Percentiles rank a stretch among this genome's conserved stretches.
Evolutionary conservation across 2,329 filamentous ascomycete genomes (phyloP).

Genomic region (Alternaria solani): DNA sequence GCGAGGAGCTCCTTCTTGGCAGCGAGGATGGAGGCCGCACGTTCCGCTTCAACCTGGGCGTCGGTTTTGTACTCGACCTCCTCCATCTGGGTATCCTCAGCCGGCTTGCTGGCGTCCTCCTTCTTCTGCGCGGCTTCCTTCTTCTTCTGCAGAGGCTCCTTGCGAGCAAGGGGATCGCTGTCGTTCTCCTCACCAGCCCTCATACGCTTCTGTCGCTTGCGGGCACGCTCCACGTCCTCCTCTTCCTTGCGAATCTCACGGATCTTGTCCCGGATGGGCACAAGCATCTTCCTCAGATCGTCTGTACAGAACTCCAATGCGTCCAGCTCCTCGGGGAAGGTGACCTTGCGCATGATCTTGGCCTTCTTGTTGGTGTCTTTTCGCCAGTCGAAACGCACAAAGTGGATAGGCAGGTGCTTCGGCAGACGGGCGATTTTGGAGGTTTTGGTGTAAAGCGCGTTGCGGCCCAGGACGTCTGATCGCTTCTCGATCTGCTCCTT

Average conservation of each 20-base stretch:
- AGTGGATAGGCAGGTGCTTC: slow-evolving; percentile 95
- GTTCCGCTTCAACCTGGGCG: slow-evolving; percentile 88
- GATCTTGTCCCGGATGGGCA: slow-evolving; percentile 96
- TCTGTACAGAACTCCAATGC: slow-evolving; percentile 95
- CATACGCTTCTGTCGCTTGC: slow-evolving; percentile 86
- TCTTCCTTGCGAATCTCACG: slow-evolving; percentile 95
- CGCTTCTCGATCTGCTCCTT: slow-evolving; percentile 91
- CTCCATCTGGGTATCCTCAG: slow-evolving; percentile 72
- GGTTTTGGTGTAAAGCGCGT: slow-evolving; percentile 87
- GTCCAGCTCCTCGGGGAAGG: slow-evolving; percentile 92
- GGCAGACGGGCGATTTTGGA: slow-evolving; percentile 90
- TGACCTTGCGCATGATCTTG: slow-evolving; percentile 99
- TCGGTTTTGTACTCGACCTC: slow-evolving; percentile 88
- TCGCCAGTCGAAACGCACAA: slow-evolving; percentile 98
- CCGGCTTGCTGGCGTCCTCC: slow-evolving; percentile 62
- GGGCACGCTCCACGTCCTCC: slow-evolving; percentile 87
- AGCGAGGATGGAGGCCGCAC: slow-evolving; percentile 73
- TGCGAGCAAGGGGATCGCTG: slow-evolving; percentile 53
- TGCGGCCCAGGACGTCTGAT: slow-evolving; percentile 77
- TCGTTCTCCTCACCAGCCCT: slow-evolving; percentile 64
- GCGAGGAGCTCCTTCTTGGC: slow-evolving; percentile 89
- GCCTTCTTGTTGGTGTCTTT: slow-evolving; percentile 95
- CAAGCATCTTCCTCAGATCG: slow-evolving; percentile 78
- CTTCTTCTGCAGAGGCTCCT: slow-evolving; percentile 60
- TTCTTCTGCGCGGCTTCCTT: slow-evolving; percentile 56